These are phyloP conservation scores for Hericium alpestre DNA, from an alignment of 768 basidiomycete species.

Conservation along the genomic window DNA sequence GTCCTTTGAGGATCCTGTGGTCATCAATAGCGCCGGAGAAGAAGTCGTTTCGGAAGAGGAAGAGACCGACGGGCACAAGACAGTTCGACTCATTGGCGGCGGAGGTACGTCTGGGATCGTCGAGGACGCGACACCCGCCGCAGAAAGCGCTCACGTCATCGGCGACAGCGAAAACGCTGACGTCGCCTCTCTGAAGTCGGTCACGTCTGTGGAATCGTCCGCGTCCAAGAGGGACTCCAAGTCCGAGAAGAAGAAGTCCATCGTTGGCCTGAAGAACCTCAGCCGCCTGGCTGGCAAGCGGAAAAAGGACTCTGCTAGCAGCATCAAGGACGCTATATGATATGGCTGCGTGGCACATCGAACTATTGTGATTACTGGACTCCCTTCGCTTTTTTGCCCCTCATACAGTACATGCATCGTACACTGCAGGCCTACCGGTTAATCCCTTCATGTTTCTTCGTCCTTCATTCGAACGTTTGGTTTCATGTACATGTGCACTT, in stretches of 20 bases:
- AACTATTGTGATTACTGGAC: constrained; percentile 10
- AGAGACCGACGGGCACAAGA: constrained; percentile 5
- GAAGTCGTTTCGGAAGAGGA: constrained; percentile 19
- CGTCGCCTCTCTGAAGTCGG: constrained; percentile 17
- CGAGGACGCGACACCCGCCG: constrained; percentile 11
- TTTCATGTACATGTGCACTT: constrained; percentile 7
- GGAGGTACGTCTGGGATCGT: constrained; percentile 14
- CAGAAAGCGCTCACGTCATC: not conserved
- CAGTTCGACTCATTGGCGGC: constrained; percentile 11
- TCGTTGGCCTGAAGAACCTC: constrained; percentile 46
- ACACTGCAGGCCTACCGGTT: constrained; percentile 5
- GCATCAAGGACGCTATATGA: constrained; percentile 29
- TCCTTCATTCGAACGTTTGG: not conserved
- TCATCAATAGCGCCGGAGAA: constrained; percentile 20
- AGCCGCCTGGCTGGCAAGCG: constrained; percentile 32
- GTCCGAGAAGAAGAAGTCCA: constrained; percentile 49
- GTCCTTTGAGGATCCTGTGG: no score
- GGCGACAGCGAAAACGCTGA: constrained; percentile 3
- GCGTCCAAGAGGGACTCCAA: constrained; percentile 18
- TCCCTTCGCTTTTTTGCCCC: constrained; percentile 9
- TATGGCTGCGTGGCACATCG: not conserved
- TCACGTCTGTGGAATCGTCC: constrained; percentile 26
- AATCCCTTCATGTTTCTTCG: constrained; percentile 5
- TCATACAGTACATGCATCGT: constrained; percentile 6
- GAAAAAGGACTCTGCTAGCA: constrained; percentile 44